These are phyloP conservation scores for Micractinium conductrix DNA, from an alignment of 139 green algal genomes.

Conservation along the genomic window DNA sequence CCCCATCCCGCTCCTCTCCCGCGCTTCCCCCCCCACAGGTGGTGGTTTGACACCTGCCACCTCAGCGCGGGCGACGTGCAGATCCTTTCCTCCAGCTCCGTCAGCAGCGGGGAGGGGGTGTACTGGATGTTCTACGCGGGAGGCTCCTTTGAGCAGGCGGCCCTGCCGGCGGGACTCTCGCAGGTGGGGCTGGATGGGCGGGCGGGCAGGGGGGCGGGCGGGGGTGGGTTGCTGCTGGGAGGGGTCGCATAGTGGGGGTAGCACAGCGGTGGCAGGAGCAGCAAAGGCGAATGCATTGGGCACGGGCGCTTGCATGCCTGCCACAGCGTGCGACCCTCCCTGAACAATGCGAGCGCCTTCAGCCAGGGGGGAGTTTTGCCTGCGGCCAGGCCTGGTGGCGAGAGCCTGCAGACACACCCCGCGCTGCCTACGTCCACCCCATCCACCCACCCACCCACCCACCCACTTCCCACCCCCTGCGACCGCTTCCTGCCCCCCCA, in stretches of 20 bases:
- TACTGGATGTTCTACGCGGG: slow-evolving; percentile 98
- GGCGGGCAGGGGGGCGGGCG: no score
- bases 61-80: slow-evolving; percentile 89
- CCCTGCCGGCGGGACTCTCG: slow-evolving; percentile 47
- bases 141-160: slow-evolving; percentile 68
- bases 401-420: not conserved
- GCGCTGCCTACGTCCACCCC: not conserved
- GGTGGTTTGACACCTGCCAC: slow-evolving; percentile 90
- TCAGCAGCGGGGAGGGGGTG: slow-evolving; percentile 76
- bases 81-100: slow-evolving; percentile 68
- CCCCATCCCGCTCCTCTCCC: no score
- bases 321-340: no score
- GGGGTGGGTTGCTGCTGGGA: no score
- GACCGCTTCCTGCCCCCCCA: not conserved
- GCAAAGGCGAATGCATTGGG: no score
- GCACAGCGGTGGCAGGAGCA: no score
- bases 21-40: no score
- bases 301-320: no score
- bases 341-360: no score
- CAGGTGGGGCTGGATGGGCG: no score
- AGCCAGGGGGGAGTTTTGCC: not conserved
- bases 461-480: not conserved
- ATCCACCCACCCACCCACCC: not conserved
- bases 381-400: no score
- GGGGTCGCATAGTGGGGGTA: no score